Base-by-base conservation (phyloP, 1,284 basidiomycete species). In the Gymnopus androsaceus region DNA sequence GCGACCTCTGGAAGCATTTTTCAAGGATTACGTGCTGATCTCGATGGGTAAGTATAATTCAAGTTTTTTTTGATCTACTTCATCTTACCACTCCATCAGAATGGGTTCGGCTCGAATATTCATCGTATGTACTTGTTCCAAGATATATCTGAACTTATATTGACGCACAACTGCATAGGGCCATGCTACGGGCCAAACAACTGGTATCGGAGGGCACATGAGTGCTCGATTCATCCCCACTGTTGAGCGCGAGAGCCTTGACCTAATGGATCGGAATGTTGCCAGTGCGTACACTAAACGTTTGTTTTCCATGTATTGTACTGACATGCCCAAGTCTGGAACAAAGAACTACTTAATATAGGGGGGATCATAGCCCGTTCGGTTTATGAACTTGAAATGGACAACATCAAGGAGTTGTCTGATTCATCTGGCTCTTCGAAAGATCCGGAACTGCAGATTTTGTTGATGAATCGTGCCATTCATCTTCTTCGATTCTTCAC, bases 171-270 rank as follows among this genome's bases (percentile, higher is more conserved):
- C 36, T 42, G 15, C 25, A 42, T 28, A 83, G 87, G 91, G 89
- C 9, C 90, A 92, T 64, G 81, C 88, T 15, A 95, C 94, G 5
- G 88, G 82, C 21, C 96, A 99, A 72, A 97, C 95, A 5, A 97
- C 95, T 2, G 94, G 95, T 47, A 85, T 97, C 42, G 92, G 92
- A 3, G 95, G 95, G 0, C 94, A 96, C 65, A 85, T 98, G 71
- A 82, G 94, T 1, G 89, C 93, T 2, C 81, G 95, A 7, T 98
- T 98, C 68, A 97, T 99, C 57, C 94, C 95, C 0, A 99, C 96
- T 0, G 96, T 99, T 2, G 96, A 99, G 72, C 84, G 96, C 61
- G 96, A 99, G 72, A 93, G 92, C 0, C 88, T 98, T 60, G 95
- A 97, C 71, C 75, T 95, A 4, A 87, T 91, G 64, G 91, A 94